Evolutionary conservation across 1,284 basidiomycete genomes (phyloP), one percentile per base, ranked within the genome.

Genomic region (Marasmius oreades): DNA sequence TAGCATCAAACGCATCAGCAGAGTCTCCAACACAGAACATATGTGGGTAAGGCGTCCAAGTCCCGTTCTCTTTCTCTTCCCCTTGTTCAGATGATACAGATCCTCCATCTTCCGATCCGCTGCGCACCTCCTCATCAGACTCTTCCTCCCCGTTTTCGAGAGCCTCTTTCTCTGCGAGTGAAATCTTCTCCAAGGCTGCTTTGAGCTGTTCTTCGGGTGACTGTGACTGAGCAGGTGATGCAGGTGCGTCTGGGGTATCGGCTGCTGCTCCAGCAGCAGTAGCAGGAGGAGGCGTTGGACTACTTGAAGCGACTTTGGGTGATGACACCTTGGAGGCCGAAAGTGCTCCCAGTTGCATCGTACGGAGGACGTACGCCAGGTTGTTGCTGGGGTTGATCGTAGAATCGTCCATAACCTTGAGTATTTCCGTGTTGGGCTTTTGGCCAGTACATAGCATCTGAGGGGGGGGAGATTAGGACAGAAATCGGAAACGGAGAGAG

Each of bases 381-480:
- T 74, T 74, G 42, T 72, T 81, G 8, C 67, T 61, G 0, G 76
- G 65, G 52, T 82, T 74, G 45, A 91, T 75, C 1, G 78, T 76
- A 2, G 71, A 63, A 0, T 82, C 75, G 53, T 84, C 75, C 62
- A 86, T 73, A 0, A 67, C 63, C 26, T 67, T 70, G 24, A 93
- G 70, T 39, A 92, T 66, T 0, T 69, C 73, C 0, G 87, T 86
- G 66, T 92, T 90, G 18, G 89, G 88, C 36, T 72, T 76, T 69
- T 91, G 89, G 6, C 90, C 90, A 0, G 89, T 92, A 66, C 90
- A 92, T 1, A 88, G 73, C 14, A 92, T 77, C 85, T 90, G 54
- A 8, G 37, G 12, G 28, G 18, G 48, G 37, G 26, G 3, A n/a
- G 10, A 5, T 47, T 26, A 55, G 16, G 44, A 23, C 51, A 12